Percentiles rank a stretch among this genome's conserved stretches.
These are phyloP conservation scores for Wickerhamiella brachini DNA, from an alignment of 805 yeast genomes.

Conservation along the genomic window DNA sequence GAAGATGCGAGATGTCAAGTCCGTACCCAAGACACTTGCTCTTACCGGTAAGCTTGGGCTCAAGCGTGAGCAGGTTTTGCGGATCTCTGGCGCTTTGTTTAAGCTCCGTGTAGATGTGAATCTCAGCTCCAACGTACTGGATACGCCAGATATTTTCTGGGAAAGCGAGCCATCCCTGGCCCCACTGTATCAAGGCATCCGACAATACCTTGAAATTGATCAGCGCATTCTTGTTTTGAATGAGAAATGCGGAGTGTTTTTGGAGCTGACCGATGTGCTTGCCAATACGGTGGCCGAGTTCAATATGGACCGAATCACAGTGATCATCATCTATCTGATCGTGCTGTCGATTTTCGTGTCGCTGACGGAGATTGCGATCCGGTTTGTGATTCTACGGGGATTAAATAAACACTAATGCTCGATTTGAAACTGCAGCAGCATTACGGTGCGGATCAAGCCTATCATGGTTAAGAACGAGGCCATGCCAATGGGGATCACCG, in stretches of 20 bases:
- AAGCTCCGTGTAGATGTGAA: conserved; percentile 89
- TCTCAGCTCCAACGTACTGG: conserved; percentile 75
- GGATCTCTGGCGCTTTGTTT: conserved; percentile 81
- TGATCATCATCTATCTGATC: conserved; percentile 76
- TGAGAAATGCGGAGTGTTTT: conserved; percentile 83
- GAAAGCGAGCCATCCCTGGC: conserved; percentile 85
- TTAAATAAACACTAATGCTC: not conserved
- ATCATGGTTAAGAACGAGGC: conserved; percentile 91
- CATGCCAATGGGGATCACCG: conserved; percentile 94
- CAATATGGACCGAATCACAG: conserved; percentile 81
- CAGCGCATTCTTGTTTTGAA: conserved; percentile 88
- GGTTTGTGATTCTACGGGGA: conserved; percentile 11
- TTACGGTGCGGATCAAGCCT: conserved; percentile 58
- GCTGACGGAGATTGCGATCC: conserved; percentile 15
- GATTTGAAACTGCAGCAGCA: conserved; percentile 44
- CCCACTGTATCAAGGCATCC: conserved; percentile 75
- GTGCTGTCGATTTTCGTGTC: conserved; percentile 58
- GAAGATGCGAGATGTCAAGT: conserved; percentile 70
- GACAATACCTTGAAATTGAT: conserved; percentile 90
- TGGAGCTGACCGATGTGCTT: conserved; percentile 84
- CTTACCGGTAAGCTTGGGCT: conserved; percentile 78
- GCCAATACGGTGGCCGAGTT: conserved; percentile 90
- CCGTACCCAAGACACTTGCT: conserved; percentile 79
- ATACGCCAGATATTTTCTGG: conserved; percentile 96
- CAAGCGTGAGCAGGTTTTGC: conserved; percentile 68